Conservation (phyloP, 805 yeast genomes). For the Geotrichum ghanense region DNA sequence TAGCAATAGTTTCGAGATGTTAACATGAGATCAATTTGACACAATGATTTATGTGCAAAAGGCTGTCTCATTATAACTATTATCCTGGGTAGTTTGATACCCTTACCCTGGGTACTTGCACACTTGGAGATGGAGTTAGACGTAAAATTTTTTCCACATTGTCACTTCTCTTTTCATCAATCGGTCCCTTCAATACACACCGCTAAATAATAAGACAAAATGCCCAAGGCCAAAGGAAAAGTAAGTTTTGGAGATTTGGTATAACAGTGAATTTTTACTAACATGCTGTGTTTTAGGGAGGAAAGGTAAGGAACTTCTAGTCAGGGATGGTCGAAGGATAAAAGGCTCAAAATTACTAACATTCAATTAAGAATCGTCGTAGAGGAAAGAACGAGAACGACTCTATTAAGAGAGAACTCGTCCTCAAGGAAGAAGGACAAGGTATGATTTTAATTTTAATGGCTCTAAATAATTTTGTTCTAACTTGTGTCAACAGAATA, state of each 20-base stretch:
- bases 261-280: not conserved
- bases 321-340: too few relatives aligned
- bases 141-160: too few relatives aligned
- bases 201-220: too few relatives aligned
- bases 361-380: slow-evolving; percentile 49
- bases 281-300: slow-evolving; percentile 26
- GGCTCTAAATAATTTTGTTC: too few relatives aligned
- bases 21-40: too few relatives aligned
- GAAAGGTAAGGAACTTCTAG: slow-evolving; percentile 25
- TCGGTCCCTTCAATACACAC: slow-evolving; percentile 3
- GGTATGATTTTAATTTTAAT: slow-evolving; percentile 10
- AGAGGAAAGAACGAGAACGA: slow-evolving; percentile 95
- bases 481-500: slow-evolving; percentile 41
- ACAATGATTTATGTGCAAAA: too few relatives aligned
- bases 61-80: too few relatives aligned
- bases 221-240: slow-evolving; percentile 75
- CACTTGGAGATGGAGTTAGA: too few relatives aligned
- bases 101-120: too few relatives aligned
- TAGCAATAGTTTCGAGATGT: not conserved
- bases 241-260: slow-evolving; percentile 23
- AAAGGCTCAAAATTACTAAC: too few relatives aligned
- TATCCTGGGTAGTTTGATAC: too few relatives aligned
- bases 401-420: slow-evolving; percentile 88
- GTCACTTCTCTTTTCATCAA: not conserved
- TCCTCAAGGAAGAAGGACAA: slow-evolving; percentile 90